Evolutionary conservation across 2,329 filamentous ascomycete genomes (phyloP).

Genomic region (Colletotrichum plurivorum): DNA sequence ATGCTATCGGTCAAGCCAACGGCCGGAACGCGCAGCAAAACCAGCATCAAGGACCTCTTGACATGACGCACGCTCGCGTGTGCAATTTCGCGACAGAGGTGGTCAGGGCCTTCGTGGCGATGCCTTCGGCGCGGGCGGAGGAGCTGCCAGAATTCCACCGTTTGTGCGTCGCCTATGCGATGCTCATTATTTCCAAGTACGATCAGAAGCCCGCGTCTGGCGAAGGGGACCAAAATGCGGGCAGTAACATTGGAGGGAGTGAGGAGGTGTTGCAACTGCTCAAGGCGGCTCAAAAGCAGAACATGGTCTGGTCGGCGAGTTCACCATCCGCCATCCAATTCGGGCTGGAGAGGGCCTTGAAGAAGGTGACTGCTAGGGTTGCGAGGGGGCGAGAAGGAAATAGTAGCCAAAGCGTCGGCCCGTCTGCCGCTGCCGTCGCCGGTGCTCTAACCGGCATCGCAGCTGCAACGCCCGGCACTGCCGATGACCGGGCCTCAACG

Average conservation of each 20-base stretch:
- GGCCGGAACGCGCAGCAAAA: not conserved
- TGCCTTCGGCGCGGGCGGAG: constrained; percentile 34
- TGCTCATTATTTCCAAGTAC: constrained; percentile 38
- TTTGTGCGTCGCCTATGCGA: constrained; percentile 37
- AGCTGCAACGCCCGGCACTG: not conserved
- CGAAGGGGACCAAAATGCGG: not conserved
- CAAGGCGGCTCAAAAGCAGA: constrained; percentile 32
- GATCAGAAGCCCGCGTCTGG: constrained; percentile 21
- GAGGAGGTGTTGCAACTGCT: constrained; percentile 32
- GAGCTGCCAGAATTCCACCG: constrained; percentile 38
- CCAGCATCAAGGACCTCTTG: constrained; percentile 2
- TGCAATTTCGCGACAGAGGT: constrained; percentile 34
- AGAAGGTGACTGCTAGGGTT: constrained; percentile 31
- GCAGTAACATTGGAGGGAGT: not conserved
- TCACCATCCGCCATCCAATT: constrained; percentile 38
- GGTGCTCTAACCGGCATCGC: not conserved
- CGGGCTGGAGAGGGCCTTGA: constrained; percentile 33
- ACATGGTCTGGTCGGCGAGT: constrained; percentile 26
- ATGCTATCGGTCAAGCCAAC: constrained; percentile 10
- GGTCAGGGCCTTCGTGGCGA: constrained; percentile 34
- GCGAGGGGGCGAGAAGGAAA: constrained; percentile 3
- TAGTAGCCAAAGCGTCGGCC: not conserved
- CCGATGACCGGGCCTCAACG: constrained; percentile 3
- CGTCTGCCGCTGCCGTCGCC: not conserved
- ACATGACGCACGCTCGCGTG: constrained; percentile 31